Percentiles rank a stretch among this genome's conserved stretches.
phyloP scores from a whole-genome alignment of 495 filamentous ascomycete species.

The Evernia prunastri region DNA sequence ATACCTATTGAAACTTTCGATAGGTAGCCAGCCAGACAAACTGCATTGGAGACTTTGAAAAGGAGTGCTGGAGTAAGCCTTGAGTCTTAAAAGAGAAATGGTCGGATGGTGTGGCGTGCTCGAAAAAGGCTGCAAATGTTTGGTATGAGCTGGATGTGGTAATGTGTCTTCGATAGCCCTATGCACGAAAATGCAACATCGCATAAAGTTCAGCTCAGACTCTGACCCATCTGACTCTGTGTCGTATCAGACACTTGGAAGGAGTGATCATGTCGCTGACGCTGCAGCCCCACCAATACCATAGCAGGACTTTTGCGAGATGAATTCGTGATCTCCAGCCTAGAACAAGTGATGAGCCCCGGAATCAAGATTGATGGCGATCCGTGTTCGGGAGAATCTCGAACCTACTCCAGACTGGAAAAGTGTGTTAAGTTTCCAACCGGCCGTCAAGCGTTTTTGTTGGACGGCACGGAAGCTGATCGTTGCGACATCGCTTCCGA shows the following conservation, averaged over 20 bases:
- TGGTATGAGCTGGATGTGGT: constrained; percentile 14
- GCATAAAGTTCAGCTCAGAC: constrained; percentile 4
- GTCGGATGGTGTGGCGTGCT: background rate
- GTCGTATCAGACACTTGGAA: constrained; percentile 9
- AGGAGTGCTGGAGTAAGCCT: background rate
- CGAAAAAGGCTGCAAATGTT: constrained; percentile 6
- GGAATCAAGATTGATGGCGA: background rate
- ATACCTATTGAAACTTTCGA: background rate
- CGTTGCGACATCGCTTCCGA: background rate
- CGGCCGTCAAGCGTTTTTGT: background rate
- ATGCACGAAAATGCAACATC: constrained; percentile 16
- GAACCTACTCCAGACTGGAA: background rate
- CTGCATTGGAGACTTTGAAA: background rate
- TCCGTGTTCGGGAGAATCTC: background rate
- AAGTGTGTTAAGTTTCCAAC: background rate
- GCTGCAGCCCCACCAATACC: constrained; percentile 17
- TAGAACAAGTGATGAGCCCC: background rate
- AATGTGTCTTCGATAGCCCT: constrained; percentile 13
- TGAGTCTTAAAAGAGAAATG: background rate
- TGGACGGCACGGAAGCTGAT: background rate
- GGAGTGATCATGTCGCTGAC: constrained; percentile 2
- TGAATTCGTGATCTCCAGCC: constrained; percentile 6
- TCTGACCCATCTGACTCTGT: background rate
- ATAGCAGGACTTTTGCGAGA: constrained; percentile 2
- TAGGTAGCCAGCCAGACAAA: background rate